A percentile compares a stretch with the other conserved stretches of the same genome.
phyloP scores from a whole-genome alignment of 208 protist genomes.

The Leishmania lainsoni region DNA sequence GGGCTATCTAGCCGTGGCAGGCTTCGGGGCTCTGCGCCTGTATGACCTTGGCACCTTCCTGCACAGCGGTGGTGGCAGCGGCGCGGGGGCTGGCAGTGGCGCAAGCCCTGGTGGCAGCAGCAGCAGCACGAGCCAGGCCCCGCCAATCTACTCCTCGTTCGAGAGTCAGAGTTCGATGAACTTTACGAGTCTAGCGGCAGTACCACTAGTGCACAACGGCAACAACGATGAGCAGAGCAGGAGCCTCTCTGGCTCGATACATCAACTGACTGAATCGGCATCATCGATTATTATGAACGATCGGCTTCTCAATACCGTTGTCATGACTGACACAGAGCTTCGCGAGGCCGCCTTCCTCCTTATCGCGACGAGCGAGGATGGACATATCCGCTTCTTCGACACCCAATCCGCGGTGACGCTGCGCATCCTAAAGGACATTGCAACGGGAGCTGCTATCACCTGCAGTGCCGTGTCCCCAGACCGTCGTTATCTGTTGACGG shows the following conservation, averaged over 20 bases:
- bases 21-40: conserved; percentile 71
- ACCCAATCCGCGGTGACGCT: conserved; percentile 45
- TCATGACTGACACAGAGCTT: conserved; percentile 19
- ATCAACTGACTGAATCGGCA: conserved; percentile 14
- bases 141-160: conserved; percentile 63
- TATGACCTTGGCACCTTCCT: conserved; percentile 39
- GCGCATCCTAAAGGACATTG: conserved; percentile 69
- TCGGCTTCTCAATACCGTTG: conserved; percentile 21
- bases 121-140: conserved; percentile 35
- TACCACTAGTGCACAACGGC: conserved; percentile 39
- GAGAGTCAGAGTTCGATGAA: conserved; percentile 82
- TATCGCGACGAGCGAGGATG: conserved; percentile 81
- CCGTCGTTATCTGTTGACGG: conserved; percentile 72
- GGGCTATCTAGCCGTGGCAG: conserved; percentile 64
- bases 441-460: conserved; percentile 78
- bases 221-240: conserved; percentile 21
- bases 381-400: conserved; percentile 86
- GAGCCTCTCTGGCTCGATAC: conserved; percentile 20
- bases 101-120: not conserved
- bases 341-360: conserved; percentile 40
- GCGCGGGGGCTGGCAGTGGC: not conserved
- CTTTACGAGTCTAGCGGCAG: conserved; percentile 76
- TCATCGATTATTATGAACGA: conserved; percentile 20
- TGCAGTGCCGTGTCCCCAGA: conserved; percentile 76
- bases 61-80: conserved; percentile 6